Base-by-base conservation (phyloP, 768 basidiomycete species). In the Mycena floridula region DNA sequence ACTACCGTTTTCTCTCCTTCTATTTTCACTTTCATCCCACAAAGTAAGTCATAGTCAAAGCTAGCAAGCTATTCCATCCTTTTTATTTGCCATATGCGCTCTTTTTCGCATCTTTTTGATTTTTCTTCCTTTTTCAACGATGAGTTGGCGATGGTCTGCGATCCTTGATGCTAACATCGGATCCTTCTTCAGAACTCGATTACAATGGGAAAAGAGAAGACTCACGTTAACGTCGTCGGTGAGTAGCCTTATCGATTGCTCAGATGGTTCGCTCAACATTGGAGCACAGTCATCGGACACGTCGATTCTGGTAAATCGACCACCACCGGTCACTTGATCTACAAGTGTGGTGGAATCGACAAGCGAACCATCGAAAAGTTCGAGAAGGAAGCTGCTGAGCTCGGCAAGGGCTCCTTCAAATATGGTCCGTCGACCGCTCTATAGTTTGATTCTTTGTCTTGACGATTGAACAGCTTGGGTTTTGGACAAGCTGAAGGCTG, bases 281-380 rank as follows among this genome's bases (percentile, higher is more conserved):
- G 16, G 28, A 9, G n/a, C 38, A 55, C 62, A 89, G 92, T 94
- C 72, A 95, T 95, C 76, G 93, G 94, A 56, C 93, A 94, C 79
- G 91, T 94, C 89, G 93, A 97, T 78, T 97, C 95, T 68, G 95
- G 95, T 58, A 99, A 98, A 77, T 98, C 95, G 48, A 99, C 96
- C 74, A 99, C 96, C 63, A 99, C 96, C 58, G 96, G 96, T 57
- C 96, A 99, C 78, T 81, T 99, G 78, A 98, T 98, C 85, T 98
- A 97, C 90, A 96, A 99, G 85, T 99, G 96, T 70, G 96, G 96
- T 85, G 96, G 96, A 89, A 99, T 99, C 78, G 96, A 99, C 70
- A 99, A 98, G 82, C 92, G 92, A 84, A 93, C 91, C 66, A 94
- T 95, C 56, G 92, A 94, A 74, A 96, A 97, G 79, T 98, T 97